Conservation (phyloP, 106 monocot species). For the Narthecium ossifragum region DNA sequence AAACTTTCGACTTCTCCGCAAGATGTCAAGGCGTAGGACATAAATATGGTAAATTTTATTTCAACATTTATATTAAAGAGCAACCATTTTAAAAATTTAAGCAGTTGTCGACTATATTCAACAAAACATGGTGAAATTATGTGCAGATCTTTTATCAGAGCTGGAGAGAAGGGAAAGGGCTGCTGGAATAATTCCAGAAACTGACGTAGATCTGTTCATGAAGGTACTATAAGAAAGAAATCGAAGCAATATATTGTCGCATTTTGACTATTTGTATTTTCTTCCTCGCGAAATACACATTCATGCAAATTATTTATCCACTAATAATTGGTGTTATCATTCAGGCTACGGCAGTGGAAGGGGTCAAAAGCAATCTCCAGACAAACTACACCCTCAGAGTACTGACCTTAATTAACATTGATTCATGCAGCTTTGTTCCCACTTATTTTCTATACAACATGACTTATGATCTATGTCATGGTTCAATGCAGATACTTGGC, state of each 20-base stretch:
- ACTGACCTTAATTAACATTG: too few relatives aligned
- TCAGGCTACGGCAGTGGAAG: slow-evolving; percentile 2
- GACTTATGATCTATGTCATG: not conserved
- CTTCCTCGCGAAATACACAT: too few relatives aligned
- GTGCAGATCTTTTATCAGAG: not conserved
- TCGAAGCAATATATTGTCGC: too few relatives aligned
- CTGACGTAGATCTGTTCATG: not conserved
- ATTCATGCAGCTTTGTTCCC: too few relatives aligned
- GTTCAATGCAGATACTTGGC: slow-evolving; percentile 60
- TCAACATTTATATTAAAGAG: too few relatives aligned
- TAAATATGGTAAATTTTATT: slow-evolving; percentile 60
- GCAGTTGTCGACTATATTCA: too few relatives aligned
- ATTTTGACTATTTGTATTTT: not conserved
- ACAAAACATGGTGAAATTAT: too few relatives aligned
- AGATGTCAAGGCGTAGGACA: slow-evolving; percentile 68
- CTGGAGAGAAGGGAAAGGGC: not conserved
- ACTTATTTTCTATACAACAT: not conserved
- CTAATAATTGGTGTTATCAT: too few relatives aligned
- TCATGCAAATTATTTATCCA: too few relatives aligned
- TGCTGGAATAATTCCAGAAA: not conserved
- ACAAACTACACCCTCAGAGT: not conserved
- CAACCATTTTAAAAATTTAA: too few relatives aligned
- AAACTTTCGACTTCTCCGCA: slow-evolving; percentile 66
- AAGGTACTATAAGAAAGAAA: not conserved
- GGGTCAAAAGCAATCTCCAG: not conserved